Evolutionary conservation across 78 protist species (phyloP), one percentile per base, ranked within the genome.

Genomic region (Polysphondylium violaceum): DNA sequence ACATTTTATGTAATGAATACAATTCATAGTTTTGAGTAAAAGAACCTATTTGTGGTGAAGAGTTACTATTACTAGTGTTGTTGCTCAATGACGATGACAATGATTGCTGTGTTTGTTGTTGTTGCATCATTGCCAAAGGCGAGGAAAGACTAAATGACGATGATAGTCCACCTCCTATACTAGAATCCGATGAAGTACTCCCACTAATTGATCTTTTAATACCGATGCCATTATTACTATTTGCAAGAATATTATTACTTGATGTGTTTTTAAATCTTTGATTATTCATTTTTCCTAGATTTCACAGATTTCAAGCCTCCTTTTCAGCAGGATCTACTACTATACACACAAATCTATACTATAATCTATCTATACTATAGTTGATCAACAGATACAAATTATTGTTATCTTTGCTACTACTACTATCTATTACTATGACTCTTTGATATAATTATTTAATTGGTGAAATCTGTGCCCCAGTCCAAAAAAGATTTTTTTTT

Each of bases 21-120:
- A 81, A 36, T 58, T 81, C 90, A 43, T 81, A 81, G 56, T 81
- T 81, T 41, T 81, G 77, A 21, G 90, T 81, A 25, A 81, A 81
- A 43, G 90, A 68, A 14, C 90, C 90, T 25, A 47, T 71, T 38
- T 71, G 77, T 1, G 77, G 77, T 41, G 56, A 47, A 14, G 53
- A 47, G 53, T 14, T 47, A 64, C 16, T 17, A 76, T 33, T 12
- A 21, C 50, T 41, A 35, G 4, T 21, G 11, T 6, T 40, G 3
- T 11, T 71, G 17, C 35, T 50, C 21, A 41, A 71, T 50, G 77
- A 6, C 6, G 77, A 71, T 43, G 55, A n/a, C 31, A 41, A 71
- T 71, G 77, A 71, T 19, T 71, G n/a, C n/a, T n/a, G n/a, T 50
- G 55, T 16, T 50, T 21, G 23, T 31, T 36, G 69, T 11, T 61